Percentiles rank a stretch among this genome's conserved stretches.
These are phyloP conservation scores for Wickerhamiella brachini DNA, from an alignment of 805 yeast genomes.

Conservation along the genomic window DNA sequence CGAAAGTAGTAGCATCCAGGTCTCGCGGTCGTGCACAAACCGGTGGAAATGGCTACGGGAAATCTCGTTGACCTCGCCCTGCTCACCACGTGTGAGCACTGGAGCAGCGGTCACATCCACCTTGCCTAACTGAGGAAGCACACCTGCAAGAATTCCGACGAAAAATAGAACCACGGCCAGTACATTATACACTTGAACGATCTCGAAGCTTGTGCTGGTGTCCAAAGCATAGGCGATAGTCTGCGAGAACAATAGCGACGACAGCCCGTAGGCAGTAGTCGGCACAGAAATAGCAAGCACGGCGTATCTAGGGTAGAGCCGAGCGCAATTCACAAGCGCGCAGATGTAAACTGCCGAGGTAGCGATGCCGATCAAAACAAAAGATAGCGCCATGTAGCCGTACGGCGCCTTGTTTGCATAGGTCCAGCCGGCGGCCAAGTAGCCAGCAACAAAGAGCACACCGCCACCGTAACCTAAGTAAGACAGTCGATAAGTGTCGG, in stretches of 20 bases:
- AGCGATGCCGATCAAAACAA: slow-evolving; percentile 26
- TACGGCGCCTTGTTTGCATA: slow-evolving; percentile 17
- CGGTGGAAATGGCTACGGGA: slow-evolving; percentile 13
- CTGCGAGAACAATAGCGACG: slow-evolving; percentile 64
- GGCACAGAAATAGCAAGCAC: slow-evolving; percentile 81
- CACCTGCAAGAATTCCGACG: slow-evolving; percentile 16
- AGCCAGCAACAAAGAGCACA: slow-evolving; percentile 54
- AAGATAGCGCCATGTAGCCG: slow-evolving; percentile 18
- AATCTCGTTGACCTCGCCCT: neutral
- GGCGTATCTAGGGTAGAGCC: slow-evolving; percentile 61
- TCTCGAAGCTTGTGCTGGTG: neutral
- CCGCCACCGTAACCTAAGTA: slow-evolving; percentile 49
- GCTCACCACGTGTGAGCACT: neutral
- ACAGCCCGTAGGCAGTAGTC: slow-evolving; percentile 73
- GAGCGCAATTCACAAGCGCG: slow-evolving; percentile 57
- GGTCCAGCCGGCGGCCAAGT: slow-evolving; percentile 35
- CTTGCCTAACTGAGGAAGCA: slow-evolving; percentile 15
- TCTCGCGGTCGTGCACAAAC: slow-evolving; percentile 13
- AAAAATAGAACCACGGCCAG: slow-evolving; percentile 16
- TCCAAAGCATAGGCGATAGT: slow-evolving; percentile 20
- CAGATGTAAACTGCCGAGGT: slow-evolving; percentile 27
- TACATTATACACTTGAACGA: slow-evolving; percentile 7
- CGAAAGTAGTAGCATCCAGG: slow-evolving; percentile 50
- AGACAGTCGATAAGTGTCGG: slow-evolving; percentile 79
- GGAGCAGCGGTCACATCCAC: slow-evolving; percentile 5